These are phyloP conservation scores for Tubosaeta sp. DNA, from an alignment of 768 basidiomycete species.

Conservation along the genomic window DNA sequence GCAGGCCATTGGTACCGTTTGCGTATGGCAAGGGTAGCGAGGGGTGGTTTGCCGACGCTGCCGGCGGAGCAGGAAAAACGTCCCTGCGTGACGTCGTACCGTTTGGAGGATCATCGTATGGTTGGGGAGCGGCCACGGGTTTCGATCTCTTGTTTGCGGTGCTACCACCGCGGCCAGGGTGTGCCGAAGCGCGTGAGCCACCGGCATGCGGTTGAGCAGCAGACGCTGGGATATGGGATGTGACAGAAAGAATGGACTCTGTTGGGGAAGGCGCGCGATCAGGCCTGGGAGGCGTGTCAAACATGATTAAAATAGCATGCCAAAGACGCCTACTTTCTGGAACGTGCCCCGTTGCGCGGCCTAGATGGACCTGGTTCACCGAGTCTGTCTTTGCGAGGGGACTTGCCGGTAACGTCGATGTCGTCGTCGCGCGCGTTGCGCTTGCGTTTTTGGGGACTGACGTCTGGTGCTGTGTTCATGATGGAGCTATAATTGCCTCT, in stretches of 20 bases:
- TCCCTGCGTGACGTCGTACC: conserved; percentile 38
- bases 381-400: conserved; percentile 61
- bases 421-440: conserved; percentile 62
- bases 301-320: neutral
- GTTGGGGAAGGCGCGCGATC: conserved; percentile 69
- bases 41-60: conserved; percentile 48
- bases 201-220: conserved; percentile 25
- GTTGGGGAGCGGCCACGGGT: conserved; percentile 33
- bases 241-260: conserved; percentile 68
- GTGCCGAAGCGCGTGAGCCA: conserved; percentile 27
- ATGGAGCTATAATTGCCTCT: conserved; percentile 54
- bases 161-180: conserved; percentile 31
- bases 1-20: conserved; percentile 36
- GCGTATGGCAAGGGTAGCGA: conserved; percentile 46
- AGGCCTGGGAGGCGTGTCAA: conserved; percentile 35
- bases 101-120: conserved; percentile 40
- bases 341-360: conserved; percentile 49
- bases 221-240: conserved; percentile 54
- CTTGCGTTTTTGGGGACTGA: conserved; percentile 64
- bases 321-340: conserved; percentile 51
- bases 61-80: conserved; percentile 46
- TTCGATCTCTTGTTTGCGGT: conserved; percentile 41
- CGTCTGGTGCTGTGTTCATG: conserved; percentile 47
- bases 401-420: conserved; percentile 46
- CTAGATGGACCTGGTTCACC: conserved; percentile 42